Conservation (phyloP, 441 rosid species). For the Erodium moschatum region DNA sequence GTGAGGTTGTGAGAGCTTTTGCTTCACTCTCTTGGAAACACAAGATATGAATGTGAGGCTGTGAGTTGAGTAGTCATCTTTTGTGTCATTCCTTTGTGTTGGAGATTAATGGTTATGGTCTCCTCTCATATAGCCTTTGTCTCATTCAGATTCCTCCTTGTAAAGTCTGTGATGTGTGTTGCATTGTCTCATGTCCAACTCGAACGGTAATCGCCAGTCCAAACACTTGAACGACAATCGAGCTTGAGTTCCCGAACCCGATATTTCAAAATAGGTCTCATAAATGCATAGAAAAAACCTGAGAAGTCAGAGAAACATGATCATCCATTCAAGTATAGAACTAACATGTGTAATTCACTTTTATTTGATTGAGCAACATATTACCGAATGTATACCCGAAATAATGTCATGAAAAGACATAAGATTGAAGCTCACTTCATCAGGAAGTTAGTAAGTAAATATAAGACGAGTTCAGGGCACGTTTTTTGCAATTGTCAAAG, state of each 20-base stretch:
- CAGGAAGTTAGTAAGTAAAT: too few species aligned
- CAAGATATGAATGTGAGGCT: background rate
- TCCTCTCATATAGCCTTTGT: background rate
- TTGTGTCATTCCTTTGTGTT: background rate
- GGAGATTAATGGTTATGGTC: constrained; percentile 1
- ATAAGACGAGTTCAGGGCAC: too few species aligned
- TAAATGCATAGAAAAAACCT: background rate
- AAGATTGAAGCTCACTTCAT: too few species aligned
- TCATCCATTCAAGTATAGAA: background rate
- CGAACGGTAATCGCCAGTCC: too few species aligned
- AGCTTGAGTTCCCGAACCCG: background rate
- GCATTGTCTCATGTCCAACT: background rate
- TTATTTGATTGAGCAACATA: too few species aligned
- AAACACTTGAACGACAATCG: too few species aligned
- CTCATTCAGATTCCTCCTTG: constrained; percentile 3
- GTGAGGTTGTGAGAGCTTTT: background rate
- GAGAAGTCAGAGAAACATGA: background rate
- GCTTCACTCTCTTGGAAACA: background rate
- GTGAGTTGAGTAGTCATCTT: background rate
- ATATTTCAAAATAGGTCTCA: background rate
- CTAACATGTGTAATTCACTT: too few species aligned
- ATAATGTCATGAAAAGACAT: too few species aligned
- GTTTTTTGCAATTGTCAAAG: too few species aligned
- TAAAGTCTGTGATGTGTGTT: constrained; percentile 2
- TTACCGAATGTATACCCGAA: too few species aligned